Base-by-base conservation (phyloP, 305 asterid genomes). In the Solanum hybrid region DNA sequence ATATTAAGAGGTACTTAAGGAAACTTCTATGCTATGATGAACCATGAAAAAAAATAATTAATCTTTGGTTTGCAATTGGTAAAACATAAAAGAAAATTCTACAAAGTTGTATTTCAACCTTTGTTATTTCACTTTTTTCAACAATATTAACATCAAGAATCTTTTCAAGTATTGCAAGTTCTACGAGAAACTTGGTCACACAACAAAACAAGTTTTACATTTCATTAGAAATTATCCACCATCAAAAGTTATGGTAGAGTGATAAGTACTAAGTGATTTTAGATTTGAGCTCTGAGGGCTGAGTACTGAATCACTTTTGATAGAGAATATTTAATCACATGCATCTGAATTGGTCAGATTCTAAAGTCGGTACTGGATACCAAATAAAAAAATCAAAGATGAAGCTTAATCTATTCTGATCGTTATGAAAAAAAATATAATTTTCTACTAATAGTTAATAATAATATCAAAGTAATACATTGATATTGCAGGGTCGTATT, bases 211-310 rank as follows among this genome's bases (percentile, higher is more conserved):
- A 3, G 37, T 7, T 74, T 74, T 12, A 73, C 4, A 3, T 73
- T 73, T 73, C 3, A 73, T 73, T 73, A 5, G 33, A 29, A 28
- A 28, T 0, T 64, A 22, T 9, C 33, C 13, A 29, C 2, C 35
- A 26, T 46, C n/a, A n/a, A n/a, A n/a, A n/a, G n/a, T n/a, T 12
- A 26, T 0, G 18, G 4, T 26, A 13, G 33, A 24, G 18, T 24
- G 18, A 1, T 11, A 71, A 73, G 35, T 28, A 73, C 10, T 51
- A 16, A 16, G 4, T 18, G n/a, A 0, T 73, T 13, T 3, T 5
- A 5, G 4, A 1, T 28, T 13, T 28, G 78, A 73, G 5, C 0
- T 0, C 1, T 1, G 2, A 7, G 24, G 2, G 0, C 0, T 57
- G 11, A 13, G 0, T 73, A 73, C 6, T 28, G 5, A 73, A 73